These are phyloP conservation scores for Crassisporium funariophilum DNA, from an alignment of 768 basidiomycete genomes.

Conservation along the genomic window DNA sequence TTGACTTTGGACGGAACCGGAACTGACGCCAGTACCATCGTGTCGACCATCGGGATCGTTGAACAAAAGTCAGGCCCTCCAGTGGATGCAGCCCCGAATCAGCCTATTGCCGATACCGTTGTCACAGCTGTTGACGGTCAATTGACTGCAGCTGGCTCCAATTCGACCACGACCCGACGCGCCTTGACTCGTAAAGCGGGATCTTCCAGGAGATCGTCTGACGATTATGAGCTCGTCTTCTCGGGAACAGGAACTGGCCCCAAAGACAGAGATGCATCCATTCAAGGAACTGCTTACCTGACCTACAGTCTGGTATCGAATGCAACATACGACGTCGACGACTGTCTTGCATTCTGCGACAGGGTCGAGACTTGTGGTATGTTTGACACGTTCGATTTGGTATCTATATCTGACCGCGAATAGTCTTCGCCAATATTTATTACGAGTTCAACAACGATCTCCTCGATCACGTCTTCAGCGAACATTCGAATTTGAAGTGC, in stretches of 20 bases:
- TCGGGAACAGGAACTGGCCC: conserved; percentile 35
- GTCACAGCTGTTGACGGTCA: conserved; percentile 49
- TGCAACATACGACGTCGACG: conserved; percentile 46
- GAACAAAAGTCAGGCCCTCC: conserved; percentile 41
- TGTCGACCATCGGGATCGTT: conserved; percentile 33
- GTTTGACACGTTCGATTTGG: conserved; percentile 18
- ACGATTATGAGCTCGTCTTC: conserved; percentile 42
- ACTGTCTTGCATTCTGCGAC: conserved; percentile 43
- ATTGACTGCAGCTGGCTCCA: conserved; percentile 26
- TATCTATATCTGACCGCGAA: neutral
- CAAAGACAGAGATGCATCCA: conserved; percentile 42
- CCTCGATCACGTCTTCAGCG: conserved; percentile 37
- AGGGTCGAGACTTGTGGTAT: conserved; percentile 42
- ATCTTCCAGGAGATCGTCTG: conserved; percentile 22
- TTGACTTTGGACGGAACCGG: conserved; percentile 23
- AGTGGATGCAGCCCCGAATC: conserved; percentile 29
- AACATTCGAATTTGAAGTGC: conserved; percentile 50
- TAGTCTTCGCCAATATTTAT: conserved; percentile 52
- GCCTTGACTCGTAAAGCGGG: conserved; percentile 5
- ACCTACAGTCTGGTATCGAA: conserved; percentile 49
- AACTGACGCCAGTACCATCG: conserved; percentile 39
- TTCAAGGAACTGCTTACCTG: conserved; percentile 51
- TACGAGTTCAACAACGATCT: conserved; percentile 48
- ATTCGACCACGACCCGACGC: conserved; percentile 14
- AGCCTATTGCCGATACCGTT: conserved; percentile 35